phyloP scores from a whole-genome alignment of 805 yeast species.

The Millerozyma miso region DNA sequence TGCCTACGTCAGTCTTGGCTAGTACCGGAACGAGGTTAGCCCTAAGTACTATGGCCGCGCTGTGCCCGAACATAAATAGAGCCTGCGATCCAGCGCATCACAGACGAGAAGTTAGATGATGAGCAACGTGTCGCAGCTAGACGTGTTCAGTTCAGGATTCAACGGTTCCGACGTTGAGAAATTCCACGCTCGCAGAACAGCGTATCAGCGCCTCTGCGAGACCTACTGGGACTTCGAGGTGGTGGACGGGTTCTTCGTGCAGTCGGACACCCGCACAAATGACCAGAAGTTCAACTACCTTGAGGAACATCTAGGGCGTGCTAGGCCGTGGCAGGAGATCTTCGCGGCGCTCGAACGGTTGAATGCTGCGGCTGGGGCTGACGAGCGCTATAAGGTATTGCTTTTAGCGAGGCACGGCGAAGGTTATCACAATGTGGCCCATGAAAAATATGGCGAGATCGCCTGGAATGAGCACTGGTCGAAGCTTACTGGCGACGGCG shows the following conservation, averaged over 20 bases:
- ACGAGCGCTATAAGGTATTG: constrained; percentile 41
- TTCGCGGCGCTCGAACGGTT: constrained; percentile 27
- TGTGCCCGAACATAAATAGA: not conserved
- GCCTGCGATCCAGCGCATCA: not conserved
- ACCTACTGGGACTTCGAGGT: constrained; percentile 34
- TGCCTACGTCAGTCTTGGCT: no score
- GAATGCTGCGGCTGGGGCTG: constrained; percentile 21
- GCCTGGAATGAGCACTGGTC: constrained; percentile 47
- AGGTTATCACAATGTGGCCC: constrained; percentile 49
- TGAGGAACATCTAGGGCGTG: constrained; percentile 40
- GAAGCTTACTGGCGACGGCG: constrained; percentile 41
- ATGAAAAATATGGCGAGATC: constrained; percentile 40
- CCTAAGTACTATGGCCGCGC: not conserved
- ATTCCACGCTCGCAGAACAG: constrained; percentile 10
- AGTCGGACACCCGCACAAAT: constrained; percentile 38
- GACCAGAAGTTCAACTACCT: constrained; percentile 39
- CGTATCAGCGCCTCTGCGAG: constrained; percentile 7
- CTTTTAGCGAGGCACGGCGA: constrained; percentile 53
- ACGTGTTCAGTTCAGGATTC: not conserved
- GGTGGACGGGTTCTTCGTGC: constrained; percentile 43
- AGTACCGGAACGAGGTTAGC: no score
- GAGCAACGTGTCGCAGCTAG: not conserved
- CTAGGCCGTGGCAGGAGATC: constrained; percentile 32
- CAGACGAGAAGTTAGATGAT: not conserved
- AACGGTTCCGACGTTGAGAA: constrained; percentile 2